These are phyloP conservation scores for Microdochium nivale DNA, from an alignment of 2,329 filamentous ascomycete genomes.

Conservation along the genomic window DNA sequence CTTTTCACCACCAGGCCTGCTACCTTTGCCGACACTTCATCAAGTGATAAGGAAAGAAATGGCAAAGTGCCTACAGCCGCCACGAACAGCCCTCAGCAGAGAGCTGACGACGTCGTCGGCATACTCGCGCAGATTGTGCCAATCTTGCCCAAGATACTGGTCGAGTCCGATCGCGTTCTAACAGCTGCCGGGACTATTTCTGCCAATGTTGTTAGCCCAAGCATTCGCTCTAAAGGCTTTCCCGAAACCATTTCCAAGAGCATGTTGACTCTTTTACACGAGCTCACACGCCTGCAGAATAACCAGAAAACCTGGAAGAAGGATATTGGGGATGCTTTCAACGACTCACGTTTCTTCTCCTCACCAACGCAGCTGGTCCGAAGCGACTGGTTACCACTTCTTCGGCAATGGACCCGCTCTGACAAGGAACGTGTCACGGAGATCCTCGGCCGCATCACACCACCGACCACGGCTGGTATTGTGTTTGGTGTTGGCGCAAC, in stretches of 20 bases:
- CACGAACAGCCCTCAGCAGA: constrained; percentile 28
- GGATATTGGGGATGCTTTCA: constrained; percentile 85
- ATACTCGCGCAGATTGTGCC: constrained; percentile 75
- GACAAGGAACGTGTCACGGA: constrained; percentile 88
- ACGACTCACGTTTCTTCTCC: constrained; percentile 80
- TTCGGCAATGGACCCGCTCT: constrained; percentile 74
- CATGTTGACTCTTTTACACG: constrained; percentile 64
- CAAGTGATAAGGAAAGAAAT: constrained; percentile 30
- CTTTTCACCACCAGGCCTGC: constrained; percentile 85
- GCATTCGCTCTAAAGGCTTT: constrained; percentile 76
- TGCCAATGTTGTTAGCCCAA: constrained; percentile 71
- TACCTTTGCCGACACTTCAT: constrained; percentile 52
- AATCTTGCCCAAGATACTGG: constrained; percentile 71
- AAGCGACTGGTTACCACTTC: constrained; percentile 70
- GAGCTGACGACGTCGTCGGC: constrained; percentile 67
- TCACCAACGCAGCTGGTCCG: constrained; percentile 57
- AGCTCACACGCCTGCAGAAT: constrained; percentile 68
- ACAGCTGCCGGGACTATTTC: constrained; percentile 75
- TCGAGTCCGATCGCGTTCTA: constrained; percentile 76
- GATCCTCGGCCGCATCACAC: constrained; percentile 65
- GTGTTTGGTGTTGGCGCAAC: constrained; percentile 94
- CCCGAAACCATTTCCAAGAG: constrained; percentile 73
- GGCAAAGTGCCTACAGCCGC: constrained; percentile 22
- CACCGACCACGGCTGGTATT: constrained; percentile 87
- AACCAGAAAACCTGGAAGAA: constrained; percentile 89